Conservation (phyloP, 164 flowering plant genomes). For the Brasenia schreberi region DNA sequence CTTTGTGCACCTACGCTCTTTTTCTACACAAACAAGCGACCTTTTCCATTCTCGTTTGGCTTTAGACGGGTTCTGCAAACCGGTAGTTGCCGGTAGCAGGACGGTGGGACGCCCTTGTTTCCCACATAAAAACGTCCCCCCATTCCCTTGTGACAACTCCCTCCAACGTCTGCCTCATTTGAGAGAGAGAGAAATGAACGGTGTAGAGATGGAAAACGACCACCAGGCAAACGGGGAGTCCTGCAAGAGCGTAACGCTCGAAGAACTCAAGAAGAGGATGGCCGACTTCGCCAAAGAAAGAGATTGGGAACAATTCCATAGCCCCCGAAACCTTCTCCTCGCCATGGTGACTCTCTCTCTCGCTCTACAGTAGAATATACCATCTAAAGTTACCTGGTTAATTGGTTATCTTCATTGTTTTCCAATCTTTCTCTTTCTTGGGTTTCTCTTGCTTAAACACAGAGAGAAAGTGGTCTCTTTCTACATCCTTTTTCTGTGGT, state of each 20-base stretch:
- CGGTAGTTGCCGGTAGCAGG: too few relatives aligned
- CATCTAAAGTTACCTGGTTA: neutral
- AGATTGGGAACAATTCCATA: constrained; percentile 19
- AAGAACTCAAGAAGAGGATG: constrained; percentile 13
- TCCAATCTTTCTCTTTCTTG: neutral
- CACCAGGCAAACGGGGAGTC: neutral
- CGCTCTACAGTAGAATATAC: neutral
- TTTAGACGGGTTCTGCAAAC: too few relatives aligned
- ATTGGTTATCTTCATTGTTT: too few relatives aligned
- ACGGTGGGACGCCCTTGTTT: too few relatives aligned
- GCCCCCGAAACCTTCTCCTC: constrained; percentile 17
- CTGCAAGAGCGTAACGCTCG: constrained; percentile 10
- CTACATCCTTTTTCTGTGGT: neutral
- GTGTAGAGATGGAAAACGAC: neutral
- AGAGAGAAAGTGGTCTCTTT: neutral
- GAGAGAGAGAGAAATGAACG: neutral
- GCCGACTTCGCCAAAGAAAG: constrained; percentile 17
- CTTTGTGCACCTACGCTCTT: too few relatives aligned
- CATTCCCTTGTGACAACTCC: too few relatives aligned
- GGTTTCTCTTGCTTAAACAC: neutral
- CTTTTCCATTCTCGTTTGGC: too few relatives aligned
- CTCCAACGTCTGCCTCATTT: too few relatives aligned
- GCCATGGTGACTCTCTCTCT: constrained; percentile 8
- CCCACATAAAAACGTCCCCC: too few relatives aligned
- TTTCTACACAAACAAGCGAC: too few relatives aligned